These are phyloP conservation scores for Leccinum boreale DNA, from an alignment of 768 basidiomycete species.

Conservation along the genomic window DNA sequence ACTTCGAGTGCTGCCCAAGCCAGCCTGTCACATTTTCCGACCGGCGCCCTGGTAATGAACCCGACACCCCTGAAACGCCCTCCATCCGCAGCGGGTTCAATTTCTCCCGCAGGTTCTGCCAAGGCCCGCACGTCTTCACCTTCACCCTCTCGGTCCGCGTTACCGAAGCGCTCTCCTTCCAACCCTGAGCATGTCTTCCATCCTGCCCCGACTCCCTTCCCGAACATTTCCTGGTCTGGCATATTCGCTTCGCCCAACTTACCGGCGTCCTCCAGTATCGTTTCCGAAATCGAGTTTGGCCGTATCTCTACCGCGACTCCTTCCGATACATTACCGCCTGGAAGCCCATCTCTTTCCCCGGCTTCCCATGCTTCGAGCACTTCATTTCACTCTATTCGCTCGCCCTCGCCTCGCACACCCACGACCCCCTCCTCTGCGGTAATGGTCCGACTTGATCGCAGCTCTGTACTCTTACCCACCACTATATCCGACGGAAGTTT, in stretches of 20 bases:
- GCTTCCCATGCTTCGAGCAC: neutral
- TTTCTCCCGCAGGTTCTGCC: constrained; percentile 1
- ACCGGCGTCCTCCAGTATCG: neutral
- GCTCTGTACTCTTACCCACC: constrained; percentile 18
- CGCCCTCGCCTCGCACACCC: constrained; percentile 7
- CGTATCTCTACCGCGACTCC: neutral
- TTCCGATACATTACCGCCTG: neutral
- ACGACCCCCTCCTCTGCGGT: constrained; percentile 14
- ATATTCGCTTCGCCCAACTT: constrained; percentile 10
- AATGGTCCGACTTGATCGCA: constrained; percentile 21
- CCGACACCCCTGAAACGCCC: constrained; percentile 12
- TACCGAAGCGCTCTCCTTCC: neutral
- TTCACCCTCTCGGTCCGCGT: neutral
- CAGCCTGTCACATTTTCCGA: neutral
- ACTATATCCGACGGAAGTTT: constrained; percentile 23
- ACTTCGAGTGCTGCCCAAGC: neutral
- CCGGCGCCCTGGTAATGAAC: neutral
- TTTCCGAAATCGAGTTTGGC: constrained; percentile 1
- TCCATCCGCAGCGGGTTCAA: neutral
- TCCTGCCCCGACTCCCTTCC: constrained; percentile 13
- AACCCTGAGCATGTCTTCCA: constrained; percentile 11
- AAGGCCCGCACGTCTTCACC: neutral
- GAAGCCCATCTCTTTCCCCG: constrained; percentile 7
- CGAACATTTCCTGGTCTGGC: constrained; percentile 19
- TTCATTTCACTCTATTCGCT: constrained; percentile 8